Base-by-base conservation (phyloP, 177 flowering plant genomes). In the Vitis hybrid region DNA sequence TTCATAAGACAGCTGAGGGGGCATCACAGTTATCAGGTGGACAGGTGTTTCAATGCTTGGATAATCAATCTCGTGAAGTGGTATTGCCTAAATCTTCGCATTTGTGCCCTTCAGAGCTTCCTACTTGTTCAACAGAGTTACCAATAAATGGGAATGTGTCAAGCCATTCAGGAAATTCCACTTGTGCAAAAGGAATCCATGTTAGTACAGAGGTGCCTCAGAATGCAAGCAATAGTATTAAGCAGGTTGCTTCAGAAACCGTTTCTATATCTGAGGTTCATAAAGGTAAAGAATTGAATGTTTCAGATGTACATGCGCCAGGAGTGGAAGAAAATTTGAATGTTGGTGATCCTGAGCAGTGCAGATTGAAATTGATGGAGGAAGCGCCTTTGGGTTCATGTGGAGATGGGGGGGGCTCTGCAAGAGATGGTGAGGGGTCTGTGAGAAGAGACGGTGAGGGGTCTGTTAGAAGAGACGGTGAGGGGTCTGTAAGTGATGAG, bases 401-500 rank as follows among this genome's bases (percentile, higher is more conserved):
- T 51, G 72, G 59, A 24, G 58, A 51, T 64, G 75, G 52, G 24
- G 46, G 46, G 46, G 46, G 46, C 6, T 35, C 46, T 35, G 46
- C 46, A 35, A 35, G 46, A 35, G 7, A 35, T 5, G 1, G 8
- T 1, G 46, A 35, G 46, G 46, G 46, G 6, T 35, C 46, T 35
- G 46, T 35, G 46, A 35, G 46, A 35, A 35, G 46, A 35, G 21
- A 19, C 21, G 21, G 21, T 19, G 21, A 35, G 40, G 40, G 40
- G 40, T 35, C 40, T 35, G 40, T 35, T 0, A 35, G 40, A 35
- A 0, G 40, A 35, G 40, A 35, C 0, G 46, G 46, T 35, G 46
- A 74, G 64, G 80, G 59, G 68, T 69, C 82, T 79, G 81, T 19
- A 59, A 80, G 77, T 72, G 81, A 82, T 71, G 82, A 82, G 57